A percentile compares a stretch with the other conserved stretches of the same genome.
Conservation (phyloP, 1,284 basidiomycete species). For the Sporisorium exsertum region DNA sequence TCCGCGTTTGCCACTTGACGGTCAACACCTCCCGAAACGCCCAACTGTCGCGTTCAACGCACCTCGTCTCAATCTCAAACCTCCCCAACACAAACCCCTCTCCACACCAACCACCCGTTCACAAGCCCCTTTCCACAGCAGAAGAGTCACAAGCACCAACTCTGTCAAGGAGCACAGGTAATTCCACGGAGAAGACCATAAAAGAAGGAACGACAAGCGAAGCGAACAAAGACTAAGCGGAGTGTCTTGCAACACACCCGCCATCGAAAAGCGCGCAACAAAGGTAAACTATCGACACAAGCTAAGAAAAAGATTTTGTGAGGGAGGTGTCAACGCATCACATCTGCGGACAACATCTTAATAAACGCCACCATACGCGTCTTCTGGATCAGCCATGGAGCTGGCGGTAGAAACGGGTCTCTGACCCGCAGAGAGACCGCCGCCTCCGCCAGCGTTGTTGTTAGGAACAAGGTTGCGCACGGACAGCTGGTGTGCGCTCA, state of each 20-base stretch:
- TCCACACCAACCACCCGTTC: no score
- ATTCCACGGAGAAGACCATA: background rate
- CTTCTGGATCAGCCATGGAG: conserved; percentile 51
- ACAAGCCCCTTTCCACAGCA: no score
- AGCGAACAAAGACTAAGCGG: background rate
- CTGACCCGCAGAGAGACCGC: conserved; percentile 28
- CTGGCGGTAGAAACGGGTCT: conserved; percentile 54
- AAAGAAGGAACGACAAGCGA: background rate
- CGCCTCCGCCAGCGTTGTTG: background rate
- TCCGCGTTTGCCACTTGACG: no score
- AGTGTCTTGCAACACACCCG: no score
- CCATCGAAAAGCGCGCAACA: background rate
- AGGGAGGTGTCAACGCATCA: background rate
- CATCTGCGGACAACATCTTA: conserved; percentile 6
- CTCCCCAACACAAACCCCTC: no score
- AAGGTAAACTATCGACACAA: background rate
- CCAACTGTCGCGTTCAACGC: no score
- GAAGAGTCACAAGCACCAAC: no score
- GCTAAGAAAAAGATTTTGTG: background rate
- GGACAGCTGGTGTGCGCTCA: conserved; percentile 17
- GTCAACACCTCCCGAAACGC: no score
- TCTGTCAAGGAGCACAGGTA: no score
- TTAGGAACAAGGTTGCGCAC: conserved; percentile 45
- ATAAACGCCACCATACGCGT: conserved; percentile 61
- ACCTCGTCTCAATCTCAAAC: no score